Percentiles rank a stretch among this genome's conserved stretches.
Evolutionary conservation across 345 rosid species (phyloP).

Genomic region (Euphorbia lathyris): DNA sequence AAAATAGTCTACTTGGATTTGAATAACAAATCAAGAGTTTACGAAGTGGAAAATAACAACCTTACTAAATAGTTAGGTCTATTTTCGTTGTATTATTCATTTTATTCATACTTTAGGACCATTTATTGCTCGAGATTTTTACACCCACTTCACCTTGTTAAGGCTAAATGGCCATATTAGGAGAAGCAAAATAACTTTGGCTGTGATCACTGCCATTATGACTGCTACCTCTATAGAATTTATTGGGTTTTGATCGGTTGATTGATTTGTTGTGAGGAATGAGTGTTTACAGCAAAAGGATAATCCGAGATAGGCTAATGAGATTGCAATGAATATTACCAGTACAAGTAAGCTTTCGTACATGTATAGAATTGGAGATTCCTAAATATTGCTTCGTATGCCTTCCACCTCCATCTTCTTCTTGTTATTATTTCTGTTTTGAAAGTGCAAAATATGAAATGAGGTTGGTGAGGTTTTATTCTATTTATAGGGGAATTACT

Average conservation of each 20-base stretch:
- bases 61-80: no score
- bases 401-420: background rate
- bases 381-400: constrained; percentile 23
- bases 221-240: constrained; percentile 31
- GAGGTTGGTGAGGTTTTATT: constrained; percentile 3
- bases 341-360: constrained; percentile 40
- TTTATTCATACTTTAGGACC: no score
- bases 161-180: background rate
- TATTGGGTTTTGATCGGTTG: background rate
- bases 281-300: constrained; percentile 19
- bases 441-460: background rate
- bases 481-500: background rate
- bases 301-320: constrained; percentile 36
- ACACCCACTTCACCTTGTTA: no score
- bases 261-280: background rate
- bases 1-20: no score
- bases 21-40: no score
- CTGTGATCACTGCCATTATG: constrained; percentile 56
- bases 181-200: constrained; percentile 52
- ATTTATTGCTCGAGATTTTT: no score
- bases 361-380: constrained; percentile 46
- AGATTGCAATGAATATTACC: constrained; percentile 32
- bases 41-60: no score
- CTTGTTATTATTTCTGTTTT: background rate
- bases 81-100: no score